Conservation (phyloP, 176 grass and related monocot species). For the Hordeum vulgare region MorexV3_pseudomolecules_assembly NC_058521.1:572467108-572467607, state of each 20-base stretch:
- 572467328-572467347: not conserved
- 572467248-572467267: conserved; percentile 81
- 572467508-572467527: conserved; percentile 46
- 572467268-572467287: not conserved
- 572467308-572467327: not conserved
- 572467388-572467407: not conserved
- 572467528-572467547: not conserved
- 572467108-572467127: conserved; percentile 93
- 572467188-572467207: not conserved
- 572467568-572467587: not conserved
- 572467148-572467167: not conserved
- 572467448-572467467: conserved; percentile 79
- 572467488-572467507: conserved; percentile 85
- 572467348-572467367: not conserved
- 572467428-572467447: conserved; percentile 89
- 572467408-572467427: not conserved
- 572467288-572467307: not conserved
- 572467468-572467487: conserved; percentile 81
- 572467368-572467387: not conserved
- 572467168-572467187: no score
- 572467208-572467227: conserved; percentile 59
- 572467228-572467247: conserved; percentile 88
- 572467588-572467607: conserved; percentile 26
- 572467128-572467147: conserved; percentile 22
- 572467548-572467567: not conserved